phyloP scores from a whole-genome alignment of 371 early-diverging fungal species.

The Lichtheimia hyalospora region DNA sequence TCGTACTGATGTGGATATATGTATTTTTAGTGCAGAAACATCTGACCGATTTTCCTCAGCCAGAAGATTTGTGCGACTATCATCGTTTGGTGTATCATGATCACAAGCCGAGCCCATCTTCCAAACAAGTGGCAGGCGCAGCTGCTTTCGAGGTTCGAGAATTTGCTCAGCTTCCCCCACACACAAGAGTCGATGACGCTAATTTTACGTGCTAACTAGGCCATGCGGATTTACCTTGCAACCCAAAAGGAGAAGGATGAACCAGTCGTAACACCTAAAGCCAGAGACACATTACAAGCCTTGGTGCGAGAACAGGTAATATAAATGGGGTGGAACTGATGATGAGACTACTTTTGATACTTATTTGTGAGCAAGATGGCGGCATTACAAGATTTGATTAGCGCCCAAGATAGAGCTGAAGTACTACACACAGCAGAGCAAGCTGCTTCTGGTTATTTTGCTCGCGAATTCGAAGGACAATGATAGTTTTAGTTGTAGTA shows the following conservation, averaged over 20 bases:
- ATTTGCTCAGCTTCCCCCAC: too few relatives aligned
- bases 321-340: too few relatives aligned
- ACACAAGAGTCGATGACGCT: background rate
- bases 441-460: conserved; percentile 23
- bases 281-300: conserved; percentile 20
- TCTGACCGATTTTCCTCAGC: conserved; percentile 34
- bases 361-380: background rate
- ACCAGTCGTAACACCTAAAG: conserved; percentile 26
- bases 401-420: background rate
- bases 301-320: conserved; percentile 28
- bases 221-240: conserved; percentile 33
- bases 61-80: conserved; percentile 41
- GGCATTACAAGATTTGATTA: background rate
- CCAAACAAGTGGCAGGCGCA: conserved; percentile 56
- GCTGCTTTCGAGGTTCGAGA: conserved; percentile 55
- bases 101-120: conserved; percentile 21
- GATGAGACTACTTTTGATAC: background rate
- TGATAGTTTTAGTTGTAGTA: background rate
- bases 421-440: conserved; percentile 16
- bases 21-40: conserved; percentile 14
- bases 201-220: conserved; percentile 16
- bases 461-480: conserved; percentile 21
- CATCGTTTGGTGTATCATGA: conserved; percentile 39
- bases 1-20: too few relatives aligned
- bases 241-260: conserved; percentile 19